Percentiles rank a stretch among this genome's conserved stretches.
phyloP scores from a whole-genome alignment of 495 filamentous ascomycete genomes.

The Hypoxylon cercidicola region DNA sequence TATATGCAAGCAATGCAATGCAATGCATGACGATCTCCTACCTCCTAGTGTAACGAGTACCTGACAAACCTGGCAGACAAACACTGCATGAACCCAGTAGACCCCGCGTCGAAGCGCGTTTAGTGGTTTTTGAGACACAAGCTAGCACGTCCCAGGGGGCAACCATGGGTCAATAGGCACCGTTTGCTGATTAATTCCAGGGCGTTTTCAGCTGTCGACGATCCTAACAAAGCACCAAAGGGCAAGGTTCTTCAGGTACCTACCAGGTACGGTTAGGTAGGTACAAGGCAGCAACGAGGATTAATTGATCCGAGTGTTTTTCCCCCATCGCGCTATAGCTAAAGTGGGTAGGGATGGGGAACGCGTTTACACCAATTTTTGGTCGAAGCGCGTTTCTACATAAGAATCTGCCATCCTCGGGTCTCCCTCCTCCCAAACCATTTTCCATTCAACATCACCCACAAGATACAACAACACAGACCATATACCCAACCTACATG shows the following conservation, averaged over 20 bases:
- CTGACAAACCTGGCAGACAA: too few species aligned
- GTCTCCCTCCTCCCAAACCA: slow-evolving; percentile 29
- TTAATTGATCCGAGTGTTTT: slow-evolving; percentile 39
- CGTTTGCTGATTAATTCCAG: slow-evolving; percentile 40
- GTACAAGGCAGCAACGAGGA: slow-evolving; percentile 12
- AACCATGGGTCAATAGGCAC: slow-evolving; percentile 10
- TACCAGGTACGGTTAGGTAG: too few species aligned
- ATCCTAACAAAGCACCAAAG: not conserved
- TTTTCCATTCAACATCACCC: slow-evolving; percentile 41
- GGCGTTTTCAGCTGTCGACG: slow-evolving; percentile 28
- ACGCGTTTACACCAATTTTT: slow-evolving; percentile 29
- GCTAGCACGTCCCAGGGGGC: not conserved
- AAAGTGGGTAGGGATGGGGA: slow-evolving; percentile 6
- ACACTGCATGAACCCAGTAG: too few species aligned
- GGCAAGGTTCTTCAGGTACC: not conserved
- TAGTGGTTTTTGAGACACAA: slow-evolving; percentile 36
- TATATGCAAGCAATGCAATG: slow-evolving; percentile 19
- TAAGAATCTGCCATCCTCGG: slow-evolving; percentile 38
- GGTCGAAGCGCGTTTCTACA: slow-evolving; percentile 39
- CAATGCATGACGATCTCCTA: slow-evolving; percentile 11
- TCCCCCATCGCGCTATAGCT: slow-evolving; percentile 36
- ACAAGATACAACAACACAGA: slow-evolving; percentile 23
- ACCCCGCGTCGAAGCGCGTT: slow-evolving; percentile 42
- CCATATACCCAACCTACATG: slow-evolving; percentile 23
- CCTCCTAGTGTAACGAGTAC: not conserved